Evolutionary conservation across 306 rosid genomes (phyloP).

Genomic region (Rosa lucieae): DNA sequence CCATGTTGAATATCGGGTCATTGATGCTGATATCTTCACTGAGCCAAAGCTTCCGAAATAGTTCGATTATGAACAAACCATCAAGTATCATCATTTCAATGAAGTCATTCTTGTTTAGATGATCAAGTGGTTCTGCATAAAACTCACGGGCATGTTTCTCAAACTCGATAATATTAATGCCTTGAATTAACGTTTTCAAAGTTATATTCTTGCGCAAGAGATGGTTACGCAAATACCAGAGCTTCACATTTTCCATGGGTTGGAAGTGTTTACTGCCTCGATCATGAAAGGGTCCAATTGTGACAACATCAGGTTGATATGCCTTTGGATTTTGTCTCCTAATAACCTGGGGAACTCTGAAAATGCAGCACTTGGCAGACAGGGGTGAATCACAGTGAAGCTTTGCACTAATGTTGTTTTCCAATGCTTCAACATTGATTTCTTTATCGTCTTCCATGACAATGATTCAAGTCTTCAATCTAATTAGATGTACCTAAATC

Average conservation of each 20-base stretch:
- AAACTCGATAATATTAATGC: background rate
- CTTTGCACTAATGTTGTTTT: background rate
- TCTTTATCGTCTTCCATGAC: background rate
- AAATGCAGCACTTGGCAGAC: constrained; percentile 1
- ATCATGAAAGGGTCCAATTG: constrained; percentile 10
- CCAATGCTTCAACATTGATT: background rate
- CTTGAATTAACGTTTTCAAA: background rate
- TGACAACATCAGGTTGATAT: background rate
- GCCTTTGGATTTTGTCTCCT: constrained; percentile 10
- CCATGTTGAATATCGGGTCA: constrained; percentile 25
- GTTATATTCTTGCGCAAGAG: background rate
- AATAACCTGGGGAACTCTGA: background rate
- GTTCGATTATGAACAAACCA: constrained; percentile 27
- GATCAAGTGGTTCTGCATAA: constrained; percentile 6
- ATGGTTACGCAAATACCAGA: background rate
- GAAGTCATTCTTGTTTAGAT: background rate
- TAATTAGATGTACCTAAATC: background rate
- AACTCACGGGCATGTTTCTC: background rate
- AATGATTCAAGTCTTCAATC: background rate
- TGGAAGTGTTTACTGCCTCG: background rate
- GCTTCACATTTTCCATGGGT: background rate
- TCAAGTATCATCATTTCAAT: constrained; percentile 24
- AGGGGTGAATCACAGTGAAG: background rate
- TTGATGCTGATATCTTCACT: background rate
- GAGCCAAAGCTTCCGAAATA: constrained; percentile 15